phyloP scores from a whole-genome alignment of 305 asterid species.

The Plantago rigida region DNA sequence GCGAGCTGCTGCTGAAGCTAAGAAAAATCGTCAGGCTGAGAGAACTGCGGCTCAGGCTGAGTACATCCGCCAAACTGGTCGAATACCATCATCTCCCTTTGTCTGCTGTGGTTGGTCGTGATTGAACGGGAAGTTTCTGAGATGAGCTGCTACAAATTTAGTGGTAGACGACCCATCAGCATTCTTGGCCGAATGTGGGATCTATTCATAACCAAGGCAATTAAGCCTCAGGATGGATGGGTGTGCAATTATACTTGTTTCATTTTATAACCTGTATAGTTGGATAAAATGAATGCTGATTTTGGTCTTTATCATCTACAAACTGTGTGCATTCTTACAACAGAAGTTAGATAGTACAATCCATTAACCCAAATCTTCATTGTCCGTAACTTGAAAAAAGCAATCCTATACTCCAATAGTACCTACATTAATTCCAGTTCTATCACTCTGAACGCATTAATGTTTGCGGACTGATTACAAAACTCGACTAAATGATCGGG shows the following conservation, averaged over 20 bases:
- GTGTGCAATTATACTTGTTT: neutral
- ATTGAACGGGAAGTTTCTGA: conserved; percentile 11
- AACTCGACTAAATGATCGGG: no score
- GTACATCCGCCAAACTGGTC: conserved; percentile 66
- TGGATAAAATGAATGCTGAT: conserved; percentile 9
- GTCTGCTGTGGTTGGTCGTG: conserved; percentile 74
- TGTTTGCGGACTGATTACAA: no score
- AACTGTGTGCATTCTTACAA: neutral
- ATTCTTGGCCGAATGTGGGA: neutral
- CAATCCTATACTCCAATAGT: no score
- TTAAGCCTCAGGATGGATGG: neutral
- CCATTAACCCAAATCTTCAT: no score
- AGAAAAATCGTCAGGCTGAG: conserved; percentile 52
- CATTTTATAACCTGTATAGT: conserved; percentile 4
- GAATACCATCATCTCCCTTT: conserved; percentile 54
- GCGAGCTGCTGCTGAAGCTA: conserved; percentile 63
- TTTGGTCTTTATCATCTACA: neutral
- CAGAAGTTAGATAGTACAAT: no score
- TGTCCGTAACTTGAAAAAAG: no score
- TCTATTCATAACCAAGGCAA: neutral
- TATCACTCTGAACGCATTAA: no score
- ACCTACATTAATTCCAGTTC: no score
- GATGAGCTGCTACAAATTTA: neutral
- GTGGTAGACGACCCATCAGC: neutral
- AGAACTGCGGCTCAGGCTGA: conserved; percentile 62